Evolutionary conservation across 257 asterid species (phyloP).

Genomic region (Apocynum venetum): DNA sequence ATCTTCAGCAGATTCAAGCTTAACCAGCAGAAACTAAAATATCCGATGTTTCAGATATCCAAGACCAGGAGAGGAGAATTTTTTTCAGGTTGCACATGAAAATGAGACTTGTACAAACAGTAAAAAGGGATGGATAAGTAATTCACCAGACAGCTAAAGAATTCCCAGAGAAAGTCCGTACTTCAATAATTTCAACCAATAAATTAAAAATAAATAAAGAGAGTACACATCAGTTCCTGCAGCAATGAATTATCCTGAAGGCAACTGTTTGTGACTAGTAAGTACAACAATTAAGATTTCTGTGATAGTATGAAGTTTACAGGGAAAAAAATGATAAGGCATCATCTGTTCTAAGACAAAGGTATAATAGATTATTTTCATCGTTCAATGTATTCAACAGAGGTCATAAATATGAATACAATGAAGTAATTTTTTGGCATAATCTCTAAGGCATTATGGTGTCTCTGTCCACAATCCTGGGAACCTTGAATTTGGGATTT

Average conservation of each 20-base stretch:
- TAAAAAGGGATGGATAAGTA: neutral
- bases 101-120: neutral
- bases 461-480: slow-evolving; percentile 38
- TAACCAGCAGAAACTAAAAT: neutral
- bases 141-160: neutral
- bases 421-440: neutral
- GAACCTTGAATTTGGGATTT: slow-evolving; percentile 64
- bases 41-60: neutral
- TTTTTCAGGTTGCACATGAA: neutral
- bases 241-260: neutral
- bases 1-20: neutral
- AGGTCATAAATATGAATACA: neutral
- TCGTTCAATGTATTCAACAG: neutral
- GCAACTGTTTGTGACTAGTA: neutral
- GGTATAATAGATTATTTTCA: neutral
- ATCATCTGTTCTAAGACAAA: neutral
- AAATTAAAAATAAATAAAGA: neutral
- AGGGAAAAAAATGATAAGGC: neutral
- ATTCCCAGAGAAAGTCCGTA: too few relatives aligned
- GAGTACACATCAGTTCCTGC: neutral
- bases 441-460: slow-evolving; percentile 45
- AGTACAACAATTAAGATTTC: neutral
- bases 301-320: neutral
- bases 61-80: neutral
- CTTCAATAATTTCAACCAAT: neutral